phyloP scores from a whole-genome alignment of 139 green algal species.

The Protoeuglena noctilucae region DNA sequence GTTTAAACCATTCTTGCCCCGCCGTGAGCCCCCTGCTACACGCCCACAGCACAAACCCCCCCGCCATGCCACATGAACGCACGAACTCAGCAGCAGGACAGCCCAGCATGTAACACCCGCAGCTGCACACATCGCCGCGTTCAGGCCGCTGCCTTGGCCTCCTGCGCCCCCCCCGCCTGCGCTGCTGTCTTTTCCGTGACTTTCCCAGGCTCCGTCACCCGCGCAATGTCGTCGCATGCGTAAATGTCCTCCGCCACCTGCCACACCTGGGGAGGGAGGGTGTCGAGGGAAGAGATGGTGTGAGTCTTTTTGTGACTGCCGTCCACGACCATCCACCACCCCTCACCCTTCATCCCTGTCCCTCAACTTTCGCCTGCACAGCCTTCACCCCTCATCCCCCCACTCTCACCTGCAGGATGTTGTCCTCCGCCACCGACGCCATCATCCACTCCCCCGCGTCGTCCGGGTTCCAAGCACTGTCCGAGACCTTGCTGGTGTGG shows the following conservation, averaged over 20 bases:
- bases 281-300: not conserved
- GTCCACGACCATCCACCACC: not conserved
- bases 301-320: not conserved
- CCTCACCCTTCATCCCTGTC: not conserved
- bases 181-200: no score
- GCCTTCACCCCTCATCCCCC: no score
- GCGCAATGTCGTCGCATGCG: slow-evolving; percentile 29
- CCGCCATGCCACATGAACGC: no score
- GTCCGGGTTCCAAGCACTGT: slow-evolving; percentile 88
- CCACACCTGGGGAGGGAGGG: slow-evolving; percentile 45
- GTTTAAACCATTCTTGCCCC: no score
- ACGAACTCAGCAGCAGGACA: no score
- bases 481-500: slow-evolving; percentile 78
- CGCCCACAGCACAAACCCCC: no score
- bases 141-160: no score
- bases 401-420: slow-evolving; percentile 79
- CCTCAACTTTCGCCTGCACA: not conserved
- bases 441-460: slow-evolving; percentile 81
- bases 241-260: slow-evolving; percentile 91
- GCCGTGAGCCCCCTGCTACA: no score
- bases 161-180: no score
- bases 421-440: slow-evolving; percentile 92
- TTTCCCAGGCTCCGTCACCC: no score
- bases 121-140: no score
- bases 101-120: no score